Evolutionary conservation across 441 rosid species (phyloP), one percentile per base, ranked within the genome.

Genomic region (Populus hybrid): DNA sequence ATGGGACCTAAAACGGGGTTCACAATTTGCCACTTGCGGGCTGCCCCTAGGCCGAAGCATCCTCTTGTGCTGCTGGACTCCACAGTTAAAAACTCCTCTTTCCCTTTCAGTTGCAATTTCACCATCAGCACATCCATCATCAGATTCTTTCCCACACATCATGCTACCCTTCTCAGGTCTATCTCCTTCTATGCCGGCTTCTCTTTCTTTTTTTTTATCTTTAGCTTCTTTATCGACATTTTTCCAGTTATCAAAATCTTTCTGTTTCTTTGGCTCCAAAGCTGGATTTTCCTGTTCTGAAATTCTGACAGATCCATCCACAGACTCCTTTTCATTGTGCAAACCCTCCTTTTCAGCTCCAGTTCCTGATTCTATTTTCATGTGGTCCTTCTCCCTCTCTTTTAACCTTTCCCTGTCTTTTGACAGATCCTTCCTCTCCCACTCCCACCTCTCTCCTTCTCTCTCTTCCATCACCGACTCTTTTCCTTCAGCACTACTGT

Each of bases 11-110:
- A 82, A 77, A 85, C 88, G 42, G 87, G 0, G 30, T 28, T 28
- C 30, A 28, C 30, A 28, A 28, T 28, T 28, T 28, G 30, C 30
- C 30, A 28, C 83, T 81, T 92, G 98, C 73, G 98, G 97, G 81
- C 98, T 94, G 66, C 97, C 97, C 85, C 98, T 92, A n/a, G 98
- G 93, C 75, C 97, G 86, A 76, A 89, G 95, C 98, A 95, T 91
- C 86, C 98, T 89, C 92, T 93, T 97, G 74, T 94, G 92, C 85
- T 94, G 91, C 87, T 94, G 99, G 80, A 94, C 92, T 82, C 98
- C 98, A 81, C 86, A 86, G 79, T 82, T 88, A 81, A 91, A 87
- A 81, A 79, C 84, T 57, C 90, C 98, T 80, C 91, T 92, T 73
- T 95, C 98, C 87, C 90, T 91, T 81, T 90, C 94, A 40, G 88